Conservation (phyloP, 73 alveolate species). For the Breviolum minutum region DNA sequence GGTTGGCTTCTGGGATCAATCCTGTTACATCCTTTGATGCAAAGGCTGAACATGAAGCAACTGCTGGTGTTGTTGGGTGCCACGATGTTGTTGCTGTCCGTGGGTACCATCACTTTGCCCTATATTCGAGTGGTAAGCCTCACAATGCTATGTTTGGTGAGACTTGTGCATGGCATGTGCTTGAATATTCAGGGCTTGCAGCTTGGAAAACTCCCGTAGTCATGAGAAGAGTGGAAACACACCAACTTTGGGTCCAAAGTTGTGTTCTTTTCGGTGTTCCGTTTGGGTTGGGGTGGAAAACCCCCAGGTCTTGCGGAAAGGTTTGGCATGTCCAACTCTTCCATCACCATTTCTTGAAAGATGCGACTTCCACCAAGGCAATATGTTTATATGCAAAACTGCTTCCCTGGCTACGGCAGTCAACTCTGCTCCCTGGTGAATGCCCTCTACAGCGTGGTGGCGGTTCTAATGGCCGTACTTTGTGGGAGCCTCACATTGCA, state of each 20-base stretch:
- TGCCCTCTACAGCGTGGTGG: slow-evolving; percentile 49
- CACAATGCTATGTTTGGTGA: slow-evolving; percentile 17
- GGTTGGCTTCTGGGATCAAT: slow-evolving; percentile 75
- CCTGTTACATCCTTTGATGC: slow-evolving; percentile 66
- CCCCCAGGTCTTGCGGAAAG: too few relatives aligned
- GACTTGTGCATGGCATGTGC: slow-evolving; percentile 61
- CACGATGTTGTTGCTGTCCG: slow-evolving; percentile 31
- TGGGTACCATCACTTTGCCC: slow-evolving; percentile 49
- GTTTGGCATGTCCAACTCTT: too few relatives aligned
- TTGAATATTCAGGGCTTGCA: slow-evolving; percentile 44
- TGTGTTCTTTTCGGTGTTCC: too few relatives aligned
- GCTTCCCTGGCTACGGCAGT: slow-evolving; percentile 69
- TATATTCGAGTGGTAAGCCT: slow-evolving; percentile 30
- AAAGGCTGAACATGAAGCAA: slow-evolving; percentile 33
- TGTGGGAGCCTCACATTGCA: slow-evolving; percentile 24
- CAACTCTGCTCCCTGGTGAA: slow-evolving; percentile 72
- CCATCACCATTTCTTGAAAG: not conserved
- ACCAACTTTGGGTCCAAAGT: too few relatives aligned
- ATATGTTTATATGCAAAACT: slow-evolving; percentile 56
- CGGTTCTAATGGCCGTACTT: slow-evolving; percentile 54
- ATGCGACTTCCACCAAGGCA: slow-evolving; percentile 1
- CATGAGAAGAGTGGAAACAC: too few relatives aligned
- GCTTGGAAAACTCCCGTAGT: not conserved
- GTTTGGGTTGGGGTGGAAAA: too few relatives aligned
- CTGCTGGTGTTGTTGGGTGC: slow-evolving; percentile 20